Evolutionary conservation across 495 filamentous ascomycete species (phyloP), one percentile per base, ranked within the genome.

Genomic region (Friedmanniomyces endolithicus): DNA sequence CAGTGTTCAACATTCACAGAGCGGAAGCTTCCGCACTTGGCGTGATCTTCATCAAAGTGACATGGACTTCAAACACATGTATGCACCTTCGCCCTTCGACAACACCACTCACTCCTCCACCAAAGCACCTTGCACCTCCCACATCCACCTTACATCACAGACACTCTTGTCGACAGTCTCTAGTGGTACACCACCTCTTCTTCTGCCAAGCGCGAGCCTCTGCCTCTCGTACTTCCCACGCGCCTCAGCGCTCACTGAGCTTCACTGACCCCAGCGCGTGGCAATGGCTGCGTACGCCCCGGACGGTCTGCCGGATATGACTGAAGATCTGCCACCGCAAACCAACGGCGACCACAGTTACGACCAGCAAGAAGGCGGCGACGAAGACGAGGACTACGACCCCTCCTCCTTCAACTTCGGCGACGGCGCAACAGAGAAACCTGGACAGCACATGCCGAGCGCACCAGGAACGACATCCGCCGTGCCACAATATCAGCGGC

Each of bases 341-440:
- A 40, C 29, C 12, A 48, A 37, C 22, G 55, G 24, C 51, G 50
- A 56, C 22, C 31, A 48, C 34, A 24, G 22, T 11, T 48, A 53
- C 34, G 17, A 25, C 20, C 43, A 45, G 11, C 34, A 20, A 22
- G 52, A 22, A 22, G 58, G 17, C 23, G 60, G 56, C 20, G 63
- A 59, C 20, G 65, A 66, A 9, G 68, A 72, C 1, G 68, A 69
- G 14, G 67, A 70, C 25, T 70, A 71, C 48, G 67, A 70, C 50
- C 70, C 68, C n/a, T 66, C 65, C 20, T 55, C 40, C 45, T 56
- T 64, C 17, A 57, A 33, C 24, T 50, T 50, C 37, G 51, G 34
- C 27, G 40, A 55, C 19, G 39, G 29, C 34, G 20, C 52, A 22
- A 31, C 3, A 3, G 4, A 31, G 27, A 29, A 55, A 25, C 31